These are phyloP conservation scores for Stemphylium vesicarium DNA, from an alignment of 2,329 filamentous ascomycete species.

Conservation along the genomic window DNA sequence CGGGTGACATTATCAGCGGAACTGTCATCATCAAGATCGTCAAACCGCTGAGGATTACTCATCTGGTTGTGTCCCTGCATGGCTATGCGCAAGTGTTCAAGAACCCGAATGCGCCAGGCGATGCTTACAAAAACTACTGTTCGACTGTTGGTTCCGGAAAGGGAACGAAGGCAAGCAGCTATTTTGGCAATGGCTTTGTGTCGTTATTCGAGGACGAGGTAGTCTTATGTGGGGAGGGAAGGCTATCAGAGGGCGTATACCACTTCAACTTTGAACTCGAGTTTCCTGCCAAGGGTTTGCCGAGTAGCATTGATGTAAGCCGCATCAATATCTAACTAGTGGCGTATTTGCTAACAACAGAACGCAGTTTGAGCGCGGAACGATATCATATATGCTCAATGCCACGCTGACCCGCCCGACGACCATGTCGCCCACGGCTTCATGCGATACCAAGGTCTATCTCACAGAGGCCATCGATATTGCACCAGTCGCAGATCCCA, in stretches of 20 bases:
- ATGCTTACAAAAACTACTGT: constrained; percentile 56
- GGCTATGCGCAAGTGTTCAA: constrained; percentile 82
- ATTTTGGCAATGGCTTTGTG: constrained; percentile 79
- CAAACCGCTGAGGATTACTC: constrained; percentile 78
- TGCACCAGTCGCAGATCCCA: constrained; percentile 73
- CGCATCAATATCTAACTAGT: constrained; percentile 10
- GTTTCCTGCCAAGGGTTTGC: constrained; percentile 72
- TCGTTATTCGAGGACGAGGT: constrained; percentile 83
- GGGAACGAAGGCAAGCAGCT: constrained; percentile 60
- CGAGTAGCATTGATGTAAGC: constrained; percentile 93
- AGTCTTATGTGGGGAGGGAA: constrained; percentile 78
- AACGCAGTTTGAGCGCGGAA: constrained; percentile 89
- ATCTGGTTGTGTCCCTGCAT: constrained; percentile 78
- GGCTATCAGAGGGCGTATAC: constrained; percentile 74
- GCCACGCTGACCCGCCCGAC: constrained; percentile 89
- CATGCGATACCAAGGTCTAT: constrained; percentile 80
- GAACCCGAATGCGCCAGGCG: constrained; percentile 66
- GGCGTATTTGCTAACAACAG: constrained; percentile 23
- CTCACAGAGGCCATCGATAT: constrained; percentile 86
- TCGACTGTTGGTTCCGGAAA: constrained; percentile 61
- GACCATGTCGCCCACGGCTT: constrained; percentile 78
- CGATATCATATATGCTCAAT: constrained; percentile 88
- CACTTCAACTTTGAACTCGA: constrained; percentile 79
- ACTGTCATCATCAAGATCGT: constrained; percentile 74
- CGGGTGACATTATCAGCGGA: constrained; percentile 76